Conservation (phyloP, 805 yeast genomes). For the Debaryomyces hansenii region DNA sequence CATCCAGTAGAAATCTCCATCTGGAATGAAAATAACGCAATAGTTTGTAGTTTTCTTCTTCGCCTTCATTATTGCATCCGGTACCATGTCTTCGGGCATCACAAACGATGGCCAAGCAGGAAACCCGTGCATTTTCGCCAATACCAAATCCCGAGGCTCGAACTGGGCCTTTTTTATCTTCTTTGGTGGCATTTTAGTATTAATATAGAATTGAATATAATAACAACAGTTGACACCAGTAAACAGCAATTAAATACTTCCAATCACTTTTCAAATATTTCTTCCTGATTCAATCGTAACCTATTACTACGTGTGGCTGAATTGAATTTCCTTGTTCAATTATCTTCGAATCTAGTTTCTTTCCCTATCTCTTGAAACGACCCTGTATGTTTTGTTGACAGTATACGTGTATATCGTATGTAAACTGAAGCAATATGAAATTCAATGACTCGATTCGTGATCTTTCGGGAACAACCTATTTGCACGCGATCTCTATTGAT, state of each 20-base stretch:
- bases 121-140: conserved; percentile 45
- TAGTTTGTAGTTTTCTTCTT: conserved; percentile 35
- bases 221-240: background rate
- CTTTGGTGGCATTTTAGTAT: conserved; percentile 33
- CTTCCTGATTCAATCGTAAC: no score
- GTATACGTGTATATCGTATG: background rate
- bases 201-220: no score
- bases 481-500: background rate
- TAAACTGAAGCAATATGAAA: background rate
- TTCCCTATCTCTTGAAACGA: no score
- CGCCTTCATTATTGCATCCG: conserved; percentile 32
- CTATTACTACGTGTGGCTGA: no score
- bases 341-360: no score
- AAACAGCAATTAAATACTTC: background rate
- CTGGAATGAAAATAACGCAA: conserved; percentile 48
- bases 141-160: conserved; percentile 38
- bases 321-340: no score
- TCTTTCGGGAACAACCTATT: background rate
- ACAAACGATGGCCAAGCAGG: conserved; percentile 54
- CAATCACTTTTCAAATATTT: no score
- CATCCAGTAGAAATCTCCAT: conserved; percentile 48
- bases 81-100: conserved; percentile 39
- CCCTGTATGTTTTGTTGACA: background rate
- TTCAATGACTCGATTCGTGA: background rate
- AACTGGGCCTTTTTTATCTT: conserved; percentile 19